Evolutionary conservation across 2,329 filamentous ascomycete genomes (phyloP).

Genomic region (Penicillium paneum): DNA sequence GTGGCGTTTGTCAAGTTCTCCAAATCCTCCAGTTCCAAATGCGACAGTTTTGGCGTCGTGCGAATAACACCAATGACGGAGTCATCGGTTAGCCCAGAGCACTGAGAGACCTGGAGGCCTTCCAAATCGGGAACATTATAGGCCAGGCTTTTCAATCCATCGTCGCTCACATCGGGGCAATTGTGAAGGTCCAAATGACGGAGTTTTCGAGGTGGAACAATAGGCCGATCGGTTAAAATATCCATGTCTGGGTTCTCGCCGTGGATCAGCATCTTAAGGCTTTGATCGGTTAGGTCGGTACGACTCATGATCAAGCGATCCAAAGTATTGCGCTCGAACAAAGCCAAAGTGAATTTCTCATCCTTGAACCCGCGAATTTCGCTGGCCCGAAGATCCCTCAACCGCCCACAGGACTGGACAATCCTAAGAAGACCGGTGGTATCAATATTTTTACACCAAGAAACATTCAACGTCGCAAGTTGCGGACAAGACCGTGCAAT

Average conservation of each 20-base stretch:
- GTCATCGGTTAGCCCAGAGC: conserved; percentile 68
- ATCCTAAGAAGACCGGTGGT: conserved; percentile 71
- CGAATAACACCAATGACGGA: conserved; percentile 70
- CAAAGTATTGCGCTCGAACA: conserved; percentile 78
- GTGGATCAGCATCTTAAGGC: conserved; percentile 70
- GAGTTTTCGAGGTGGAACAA: conserved; percentile 73
- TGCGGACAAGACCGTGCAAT: conserved; percentile 76
- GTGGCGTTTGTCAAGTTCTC: conserved; percentile 71
- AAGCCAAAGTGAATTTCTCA: conserved; percentile 64
- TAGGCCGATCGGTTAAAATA: conserved; percentile 69
- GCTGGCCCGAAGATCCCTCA: conserved; percentile 77
- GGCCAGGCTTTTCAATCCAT: conserved; percentile 67
- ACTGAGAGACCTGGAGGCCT: conserved; percentile 78
- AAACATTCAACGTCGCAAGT: conserved; percentile 82
- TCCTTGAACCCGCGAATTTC: conserved; percentile 79
- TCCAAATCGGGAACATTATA: conserved; percentile 74
- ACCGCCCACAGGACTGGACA: conserved; percentile 65
- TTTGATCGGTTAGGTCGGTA: conserved; percentile 70
- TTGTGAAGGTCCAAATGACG: conserved; percentile 82
- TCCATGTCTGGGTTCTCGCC: conserved; percentile 76
- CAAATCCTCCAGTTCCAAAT: conserved; percentile 87
- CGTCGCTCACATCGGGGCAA: conserved; percentile 70
- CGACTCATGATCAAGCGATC: conserved; percentile 80
- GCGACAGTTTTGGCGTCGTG: conserved; percentile 72
- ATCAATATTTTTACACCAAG: conserved; percentile 87